Evolutionary conservation across 2,329 filamentous ascomycete species (phyloP).

Genomic region (Thelonectria discophora): DNA sequence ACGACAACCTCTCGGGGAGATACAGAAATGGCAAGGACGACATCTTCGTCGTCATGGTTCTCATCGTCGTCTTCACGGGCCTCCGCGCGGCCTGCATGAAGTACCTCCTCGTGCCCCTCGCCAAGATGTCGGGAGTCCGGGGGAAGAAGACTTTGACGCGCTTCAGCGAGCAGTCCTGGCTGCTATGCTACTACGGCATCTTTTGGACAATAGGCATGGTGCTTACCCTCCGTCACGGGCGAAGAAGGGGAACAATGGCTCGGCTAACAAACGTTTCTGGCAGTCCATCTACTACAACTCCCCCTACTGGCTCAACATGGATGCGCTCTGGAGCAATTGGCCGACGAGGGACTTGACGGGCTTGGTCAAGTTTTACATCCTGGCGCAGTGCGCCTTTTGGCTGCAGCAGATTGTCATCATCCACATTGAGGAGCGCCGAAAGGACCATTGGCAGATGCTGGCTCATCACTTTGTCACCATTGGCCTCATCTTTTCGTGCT

Average conservation of each 20-base stretch:
- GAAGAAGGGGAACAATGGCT: neutral
- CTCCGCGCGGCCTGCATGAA: slow-evolving; percentile 86
- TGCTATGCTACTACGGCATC: slow-evolving; percentile 80
- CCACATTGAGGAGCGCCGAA: slow-evolving; percentile 91
- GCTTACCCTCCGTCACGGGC: slow-evolving; percentile 46
- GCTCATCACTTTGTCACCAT: slow-evolving; percentile 93
- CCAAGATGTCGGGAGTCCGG: slow-evolving; percentile 73
- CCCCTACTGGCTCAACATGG: slow-evolving; percentile 79
- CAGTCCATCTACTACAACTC: slow-evolving; percentile 85
- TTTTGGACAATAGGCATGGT: slow-evolving; percentile 91
- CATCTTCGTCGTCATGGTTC: slow-evolving; percentile 78
- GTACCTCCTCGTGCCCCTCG: slow-evolving; percentile 83
- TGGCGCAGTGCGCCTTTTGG: slow-evolving; percentile 92
- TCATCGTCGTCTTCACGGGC: slow-evolving; percentile 84
- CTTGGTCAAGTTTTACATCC: slow-evolving; percentile 86
- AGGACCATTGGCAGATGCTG: slow-evolving; percentile 97
- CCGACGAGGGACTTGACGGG: slow-evolving; percentile 79
- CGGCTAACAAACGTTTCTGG: neutral
- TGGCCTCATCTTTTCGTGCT: slow-evolving; percentile 80
- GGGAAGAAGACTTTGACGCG: slow-evolving; percentile 79
- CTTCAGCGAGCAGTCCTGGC: slow-evolving; percentile 93
- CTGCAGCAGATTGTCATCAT: slow-evolving; percentile 93
- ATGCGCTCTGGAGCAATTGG: slow-evolving; percentile 85
- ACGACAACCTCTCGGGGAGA: slow-evolving; percentile 70
- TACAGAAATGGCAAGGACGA: slow-evolving; percentile 84